These are phyloP conservation scores for Eucalyptus grandis DNA, from an alignment of 345 rosid species.

Conservation along the genomic window DNA sequence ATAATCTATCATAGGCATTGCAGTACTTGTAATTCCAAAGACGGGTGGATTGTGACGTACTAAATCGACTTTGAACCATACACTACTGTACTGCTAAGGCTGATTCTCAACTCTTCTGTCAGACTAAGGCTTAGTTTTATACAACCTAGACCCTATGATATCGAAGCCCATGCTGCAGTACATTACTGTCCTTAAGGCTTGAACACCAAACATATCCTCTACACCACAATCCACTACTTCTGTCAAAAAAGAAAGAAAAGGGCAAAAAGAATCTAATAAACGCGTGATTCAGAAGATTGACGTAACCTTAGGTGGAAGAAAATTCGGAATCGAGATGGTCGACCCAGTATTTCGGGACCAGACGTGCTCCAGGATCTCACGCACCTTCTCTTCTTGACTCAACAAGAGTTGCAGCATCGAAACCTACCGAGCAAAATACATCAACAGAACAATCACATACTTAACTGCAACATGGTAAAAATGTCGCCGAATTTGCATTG, in stretches of 20 bases:
- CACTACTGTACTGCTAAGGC: not conserved
- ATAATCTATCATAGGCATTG: not conserved
- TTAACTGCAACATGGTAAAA: not conserved
- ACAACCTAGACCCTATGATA: not conserved
- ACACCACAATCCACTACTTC: not conserved
- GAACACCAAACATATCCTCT: not conserved
- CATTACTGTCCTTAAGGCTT: not conserved
- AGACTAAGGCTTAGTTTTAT: not conserved
- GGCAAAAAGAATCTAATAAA: not conserved
- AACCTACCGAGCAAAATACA: constrained; percentile 24
- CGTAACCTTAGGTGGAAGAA: constrained; percentile 73
- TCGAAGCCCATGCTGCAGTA: not conserved
- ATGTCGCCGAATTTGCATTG: not conserved
- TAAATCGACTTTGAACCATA: not conserved
- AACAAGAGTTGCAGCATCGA: constrained; percentile 61
- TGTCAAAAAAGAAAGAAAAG: not conserved
- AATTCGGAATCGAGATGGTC: constrained; percentile 40
- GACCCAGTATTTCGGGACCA: constrained; percentile 32
- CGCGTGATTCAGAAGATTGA: not conserved
- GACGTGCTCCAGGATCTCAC: constrained; percentile 45
- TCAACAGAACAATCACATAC: not conserved
- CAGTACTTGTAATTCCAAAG: not conserved
- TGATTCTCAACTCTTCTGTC: not conserved
- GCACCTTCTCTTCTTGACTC: constrained; percentile 71
- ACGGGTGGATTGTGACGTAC: not conserved